Evolutionary conservation across 2,329 filamentous ascomycete genomes (phyloP), one percentile per base, ranked within the genome.

Genomic region (Aspergillus felis): DNA sequence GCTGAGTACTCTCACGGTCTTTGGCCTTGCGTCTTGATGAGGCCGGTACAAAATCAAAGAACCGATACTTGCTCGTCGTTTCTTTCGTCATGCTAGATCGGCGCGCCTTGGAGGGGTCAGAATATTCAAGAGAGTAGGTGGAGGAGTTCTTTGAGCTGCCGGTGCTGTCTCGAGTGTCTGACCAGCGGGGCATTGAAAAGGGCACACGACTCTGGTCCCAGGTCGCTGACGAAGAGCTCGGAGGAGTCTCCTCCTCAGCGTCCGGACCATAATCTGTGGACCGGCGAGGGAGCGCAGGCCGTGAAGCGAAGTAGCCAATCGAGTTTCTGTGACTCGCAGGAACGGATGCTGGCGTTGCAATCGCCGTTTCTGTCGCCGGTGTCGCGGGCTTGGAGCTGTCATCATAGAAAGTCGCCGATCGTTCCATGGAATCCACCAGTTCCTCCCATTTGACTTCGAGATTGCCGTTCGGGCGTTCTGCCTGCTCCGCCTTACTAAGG

Each of bases 381-480:
- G 74, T 76, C 17, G 68, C 63, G 9, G 74, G 71, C 54, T 75
- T 76, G 55, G 71, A 68, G 51, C 59, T 68, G 32, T 78, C 76
- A 8, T 77, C 75, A 52, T 75, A 74, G 47, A 77, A 75, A 9
- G 74, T 78, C 29, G 68, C 68, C 20, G 68, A 68, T 55, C 73
- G 73, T 61, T 79, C 78, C 70, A 80, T 78, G 25, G 79, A 77
- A 50, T 78, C 76, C 14, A 80, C 76, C 32, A 80, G 63, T 62
- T 79, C 77, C 61, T 81, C 78, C 78, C 78, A 81, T 57, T 80
- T 79, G 53, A 76, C 65, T 60, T 80, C 77, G 2, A 79, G 72
- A 28, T 68, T 74, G 17, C 75, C 76, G 57, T 70, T 79, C 10
- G 79, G 79, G 41, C 77, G 72, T 61, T 80, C 79, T 4, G 79